Conservation (phyloP, 768 basidiomycete species). For the Botryobasidium botryosum region DNA sequence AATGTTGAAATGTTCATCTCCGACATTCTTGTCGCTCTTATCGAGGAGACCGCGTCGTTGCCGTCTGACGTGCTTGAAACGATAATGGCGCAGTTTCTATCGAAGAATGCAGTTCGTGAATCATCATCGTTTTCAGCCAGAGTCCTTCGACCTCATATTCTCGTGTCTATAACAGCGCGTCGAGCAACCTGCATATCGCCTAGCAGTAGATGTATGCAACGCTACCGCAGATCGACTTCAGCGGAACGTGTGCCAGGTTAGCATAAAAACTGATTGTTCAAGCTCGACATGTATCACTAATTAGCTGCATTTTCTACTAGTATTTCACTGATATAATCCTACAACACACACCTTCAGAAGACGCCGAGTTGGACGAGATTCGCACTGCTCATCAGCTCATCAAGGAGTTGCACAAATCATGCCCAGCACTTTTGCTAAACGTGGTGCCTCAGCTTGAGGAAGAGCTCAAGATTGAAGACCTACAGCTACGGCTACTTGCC, state of each 20-base stretch:
- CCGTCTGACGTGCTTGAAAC: slow-evolving; percentile 64
- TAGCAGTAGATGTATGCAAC: slow-evolving; percentile 78
- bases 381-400: slow-evolving; percentile 71
- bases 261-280: not conserved
- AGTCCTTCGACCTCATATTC: slow-evolving; percentile 9
- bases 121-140: not conserved
- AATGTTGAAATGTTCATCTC: slow-evolving; percentile 73
- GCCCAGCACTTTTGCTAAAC: slow-evolving; percentile 67
- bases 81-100: slow-evolving; percentile 72
- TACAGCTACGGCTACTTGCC: slow-evolving; percentile 56
- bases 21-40: slow-evolving; percentile 78
- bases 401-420: slow-evolving; percentile 60
- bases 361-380: slow-evolving; percentile 33
- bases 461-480: slow-evolving; percentile 63
- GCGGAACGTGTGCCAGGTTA: slow-evolving; percentile 56
- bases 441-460: slow-evolving; percentile 90
- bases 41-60: slow-evolving; percentile 72
- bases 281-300: not conserved
- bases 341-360: slow-evolving; percentile 28
- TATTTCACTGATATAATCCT: slow-evolving; percentile 88
- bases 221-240: slow-evolving; percentile 71
- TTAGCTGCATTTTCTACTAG: slow-evolving; percentile 11
- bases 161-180: slow-evolving; percentile 27
- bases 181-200: slow-evolving; percentile 60
- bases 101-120: slow-evolving; percentile 43